These are phyloP conservation scores for Hordeum vulgare DNA, from an alignment of 176 grass and related monocot species.

Conservation along the genomic window DNA sequence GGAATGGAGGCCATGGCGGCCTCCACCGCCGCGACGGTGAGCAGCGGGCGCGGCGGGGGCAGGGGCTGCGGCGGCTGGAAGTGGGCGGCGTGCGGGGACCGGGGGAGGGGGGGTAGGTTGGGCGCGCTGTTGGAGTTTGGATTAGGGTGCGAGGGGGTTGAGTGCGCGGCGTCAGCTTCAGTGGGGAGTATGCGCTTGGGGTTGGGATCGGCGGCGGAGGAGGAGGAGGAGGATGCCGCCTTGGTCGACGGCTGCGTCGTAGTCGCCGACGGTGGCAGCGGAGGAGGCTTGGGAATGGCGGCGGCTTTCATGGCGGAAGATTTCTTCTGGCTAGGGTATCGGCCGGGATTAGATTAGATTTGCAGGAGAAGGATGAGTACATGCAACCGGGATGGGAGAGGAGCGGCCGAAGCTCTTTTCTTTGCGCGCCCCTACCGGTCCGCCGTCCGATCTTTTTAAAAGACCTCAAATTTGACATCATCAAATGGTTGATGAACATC, in stretches of 20 bases:
- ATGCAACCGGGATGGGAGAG: background rate
- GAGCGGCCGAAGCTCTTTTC: background rate
- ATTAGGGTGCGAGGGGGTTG: background rate
- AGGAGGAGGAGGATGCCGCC: constrained; percentile 36
- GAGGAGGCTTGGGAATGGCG: constrained; percentile 4
- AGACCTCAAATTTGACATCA: too few species aligned
- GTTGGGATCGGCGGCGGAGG: constrained; percentile 36
- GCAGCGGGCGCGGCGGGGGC: constrained; percentile 26
- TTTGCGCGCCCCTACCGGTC: too few species aligned
- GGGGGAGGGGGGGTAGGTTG: background rate
- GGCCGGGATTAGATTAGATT: background rate
- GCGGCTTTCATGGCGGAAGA: constrained; percentile 44
- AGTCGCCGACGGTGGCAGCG: background rate
- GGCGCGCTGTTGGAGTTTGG: constrained; percentile 11
- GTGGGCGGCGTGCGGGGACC: background rate
- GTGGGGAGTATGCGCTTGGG: constrained; percentile 10
- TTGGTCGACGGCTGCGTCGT: background rate
- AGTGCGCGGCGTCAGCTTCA: background rate
- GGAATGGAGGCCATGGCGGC: constrained; percentile 33
- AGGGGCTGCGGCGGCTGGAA: background rate
- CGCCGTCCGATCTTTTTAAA: too few species aligned
- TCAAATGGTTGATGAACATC: too few species aligned
- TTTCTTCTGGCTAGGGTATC: constrained; percentile 32
- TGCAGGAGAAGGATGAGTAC: background rate
- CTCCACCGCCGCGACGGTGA: constrained; percentile 50